Evolutionary conservation across 441 rosid genomes (phyloP).

Genomic region (Metrosideros polymorpha): DNA sequence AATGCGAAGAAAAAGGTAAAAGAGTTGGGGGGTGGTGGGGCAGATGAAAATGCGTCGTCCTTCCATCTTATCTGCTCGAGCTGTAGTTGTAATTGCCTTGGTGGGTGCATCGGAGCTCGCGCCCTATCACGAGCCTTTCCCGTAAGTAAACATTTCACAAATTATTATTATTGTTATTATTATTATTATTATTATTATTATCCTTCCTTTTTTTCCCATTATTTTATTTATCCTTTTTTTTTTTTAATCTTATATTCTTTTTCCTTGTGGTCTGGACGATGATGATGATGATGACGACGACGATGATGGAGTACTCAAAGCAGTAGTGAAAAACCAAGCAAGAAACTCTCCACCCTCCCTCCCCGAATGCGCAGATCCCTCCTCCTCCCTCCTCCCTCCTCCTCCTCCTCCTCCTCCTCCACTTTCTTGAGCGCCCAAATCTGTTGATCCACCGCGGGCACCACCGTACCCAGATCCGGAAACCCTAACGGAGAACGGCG

Average conservation of each 20-base stretch:
- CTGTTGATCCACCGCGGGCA: background rate
- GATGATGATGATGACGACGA: background rate
- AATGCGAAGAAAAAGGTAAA: background rate
- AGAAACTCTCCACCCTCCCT: background rate
- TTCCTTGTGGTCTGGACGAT: background rate
- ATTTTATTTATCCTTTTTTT: background rate
- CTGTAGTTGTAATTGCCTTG: background rate
- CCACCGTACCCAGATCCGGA: background rate
- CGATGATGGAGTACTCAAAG: background rate
- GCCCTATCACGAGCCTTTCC: background rate
- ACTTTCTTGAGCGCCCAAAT: too few relatives aligned
- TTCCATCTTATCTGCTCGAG: background rate
- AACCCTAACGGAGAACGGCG: background rate
- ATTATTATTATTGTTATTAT: background rate
- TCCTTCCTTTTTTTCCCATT: background rate
- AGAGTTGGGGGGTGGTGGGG: too few relatives aligned
- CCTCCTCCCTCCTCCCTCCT: background rate
- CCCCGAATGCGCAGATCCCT: background rate
- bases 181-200: background rate
- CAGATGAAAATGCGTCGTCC: background rate
- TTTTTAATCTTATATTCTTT: background rate
- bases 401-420: background rate
- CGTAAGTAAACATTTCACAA: background rate
- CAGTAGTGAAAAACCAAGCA: background rate
- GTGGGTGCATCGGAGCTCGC: background rate